phyloP scores from a whole-genome alignment of 495 filamentous ascomycete genomes.

The Aspergillus homomorphus region DNA sequence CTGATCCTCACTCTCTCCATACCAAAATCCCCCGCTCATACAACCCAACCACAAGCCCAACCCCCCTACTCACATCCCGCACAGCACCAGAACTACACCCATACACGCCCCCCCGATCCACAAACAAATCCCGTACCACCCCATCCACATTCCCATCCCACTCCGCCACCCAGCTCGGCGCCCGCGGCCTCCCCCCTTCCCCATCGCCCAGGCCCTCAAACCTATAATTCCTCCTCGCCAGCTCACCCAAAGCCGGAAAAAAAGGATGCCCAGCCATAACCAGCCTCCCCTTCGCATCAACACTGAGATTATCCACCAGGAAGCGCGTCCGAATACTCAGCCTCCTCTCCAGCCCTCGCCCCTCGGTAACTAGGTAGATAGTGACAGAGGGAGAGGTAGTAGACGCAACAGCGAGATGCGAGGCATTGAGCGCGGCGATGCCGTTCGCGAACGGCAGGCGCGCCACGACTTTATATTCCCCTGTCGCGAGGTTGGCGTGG shows the following conservation, averaged over 20 bases:
- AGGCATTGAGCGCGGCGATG: constrained; percentile 31
- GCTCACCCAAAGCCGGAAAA: constrained; percentile 26
- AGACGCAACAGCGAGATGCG: constrained; percentile 38
- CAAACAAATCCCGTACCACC: constrained; percentile 36
- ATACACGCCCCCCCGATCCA: constrained; percentile 25
- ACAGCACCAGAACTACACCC: constrained; percentile 34
- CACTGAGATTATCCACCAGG: constrained; percentile 40
- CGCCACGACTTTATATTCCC: constrained; percentile 5
- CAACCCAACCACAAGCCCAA: constrained; percentile 40
- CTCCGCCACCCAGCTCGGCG: constrained; percentile 37
- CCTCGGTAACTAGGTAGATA: constrained; percentile 28
- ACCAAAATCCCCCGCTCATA: constrained; percentile 45
- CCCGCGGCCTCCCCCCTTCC: constrained; percentile 20
- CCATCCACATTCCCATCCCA: constrained; percentile 31
- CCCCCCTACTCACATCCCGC: constrained; percentile 34
- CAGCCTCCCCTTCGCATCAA: constrained; percentile 36
- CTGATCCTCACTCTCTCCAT: constrained; percentile 38
- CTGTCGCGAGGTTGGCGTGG: constrained; percentile 33
- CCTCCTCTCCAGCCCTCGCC: constrained; percentile 16
- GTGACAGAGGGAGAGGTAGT: constrained; percentile 26
- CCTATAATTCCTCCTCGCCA: constrained; percentile 23
- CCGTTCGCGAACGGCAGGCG: constrained; percentile 35
- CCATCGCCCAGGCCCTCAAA: constrained; percentile 15
- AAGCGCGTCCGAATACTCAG: constrained; percentile 27
- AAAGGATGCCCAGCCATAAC: constrained; percentile 43